Evolutionary conservation across 768 basidiomycete genomes (phyloP).

Genomic region (Amanita polypyramis): DNA sequence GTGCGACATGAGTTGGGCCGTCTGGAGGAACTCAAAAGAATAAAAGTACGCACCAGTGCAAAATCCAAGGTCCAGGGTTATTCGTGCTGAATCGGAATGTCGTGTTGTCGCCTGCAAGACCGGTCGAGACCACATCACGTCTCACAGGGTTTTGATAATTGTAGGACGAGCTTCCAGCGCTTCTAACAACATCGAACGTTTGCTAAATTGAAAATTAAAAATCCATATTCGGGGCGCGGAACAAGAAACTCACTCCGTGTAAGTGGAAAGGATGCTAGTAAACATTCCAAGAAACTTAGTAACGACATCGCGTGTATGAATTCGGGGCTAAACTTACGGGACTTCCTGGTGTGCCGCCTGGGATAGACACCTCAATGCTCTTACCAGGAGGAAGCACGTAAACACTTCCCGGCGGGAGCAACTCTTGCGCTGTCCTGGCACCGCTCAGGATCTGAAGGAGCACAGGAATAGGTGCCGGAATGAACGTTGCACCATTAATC

Average conservation of each 20-base stretch:
- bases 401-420: slow-evolving; percentile 39
- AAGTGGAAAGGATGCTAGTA: slow-evolving; percentile 29
- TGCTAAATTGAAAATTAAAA: slow-evolving; percentile 20
- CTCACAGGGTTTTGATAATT: slow-evolving; percentile 43
- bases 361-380: slow-evolving; percentile 18
- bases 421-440: slow-evolving; percentile 29
- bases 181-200: slow-evolving; percentile 32
- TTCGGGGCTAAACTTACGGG: slow-evolving; percentile 1
- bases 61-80: slow-evolving; percentile 40
- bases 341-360: background rate
- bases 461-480: slow-evolving; percentile 35
- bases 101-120: slow-evolving; percentile 21
- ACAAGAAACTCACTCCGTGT: slow-evolving; percentile 19
- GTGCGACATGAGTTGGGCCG: background rate
- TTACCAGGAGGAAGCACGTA: slow-evolving; percentile 35
- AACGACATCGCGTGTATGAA: background rate
- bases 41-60: slow-evolving; percentile 29
- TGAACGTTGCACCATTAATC: slow-evolving; percentile 22
- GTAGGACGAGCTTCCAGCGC: slow-evolving; percentile 24
- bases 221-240: no score
- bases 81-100: slow-evolving; percentile 41
- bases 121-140: slow-evolving; percentile 37
- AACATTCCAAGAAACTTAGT: background rate
- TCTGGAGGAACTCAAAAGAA: background rate
- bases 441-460: slow-evolving; percentile 53